These are phyloP conservation scores for Beauveria sp. DNA, from an alignment of 2,329 filamentous ascomycete genomes.

Conservation along the genomic window DNA sequence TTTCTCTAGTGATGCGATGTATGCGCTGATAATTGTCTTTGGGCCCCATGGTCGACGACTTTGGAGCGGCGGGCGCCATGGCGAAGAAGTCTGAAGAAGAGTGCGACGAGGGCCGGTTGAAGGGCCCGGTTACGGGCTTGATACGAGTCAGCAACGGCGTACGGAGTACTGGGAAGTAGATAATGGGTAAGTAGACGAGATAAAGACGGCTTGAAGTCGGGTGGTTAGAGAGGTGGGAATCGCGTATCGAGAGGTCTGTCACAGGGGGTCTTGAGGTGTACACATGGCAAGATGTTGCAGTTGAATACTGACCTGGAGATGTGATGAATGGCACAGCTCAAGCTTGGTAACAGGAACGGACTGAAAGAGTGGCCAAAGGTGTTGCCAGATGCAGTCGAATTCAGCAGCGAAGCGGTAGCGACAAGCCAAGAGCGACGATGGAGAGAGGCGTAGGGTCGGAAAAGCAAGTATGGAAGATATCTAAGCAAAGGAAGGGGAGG, in stretches of 20 bases:
- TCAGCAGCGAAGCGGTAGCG: not conserved
- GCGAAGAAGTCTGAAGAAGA: not conserved
- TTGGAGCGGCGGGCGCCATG: conserved; percentile 24
- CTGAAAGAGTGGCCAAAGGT: too few species aligned
- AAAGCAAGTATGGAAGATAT: conserved; percentile 5
- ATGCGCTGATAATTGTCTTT: conserved; percentile 39
- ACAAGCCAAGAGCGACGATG: not conserved
- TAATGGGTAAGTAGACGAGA: not conserved
- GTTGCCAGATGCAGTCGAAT: not conserved
- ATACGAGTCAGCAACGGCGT: not conserved
- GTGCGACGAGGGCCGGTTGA: not conserved
- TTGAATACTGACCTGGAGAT: not conserved
- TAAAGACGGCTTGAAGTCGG: not conserved
- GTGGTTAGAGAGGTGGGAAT: not conserved
- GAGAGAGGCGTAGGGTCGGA: not conserved
- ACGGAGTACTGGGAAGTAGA: too few species aligned
- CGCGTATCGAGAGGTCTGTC: not conserved
- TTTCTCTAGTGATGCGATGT: conserved; percentile 55
- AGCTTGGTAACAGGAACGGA: not conserved
- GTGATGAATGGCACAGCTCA: not conserved
- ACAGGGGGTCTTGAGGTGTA: not conserved
- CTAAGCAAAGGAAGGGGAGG: not conserved
- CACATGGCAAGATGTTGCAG: not conserved
- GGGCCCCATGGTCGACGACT: conserved; percentile 21
- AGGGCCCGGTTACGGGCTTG: conserved; percentile 3